Evolutionary conservation across 2,329 filamentous ascomycete species (phyloP), one percentile per base, ranked within the genome.

Genomic region (Ophiocordyceps unilateralis): DNA sequence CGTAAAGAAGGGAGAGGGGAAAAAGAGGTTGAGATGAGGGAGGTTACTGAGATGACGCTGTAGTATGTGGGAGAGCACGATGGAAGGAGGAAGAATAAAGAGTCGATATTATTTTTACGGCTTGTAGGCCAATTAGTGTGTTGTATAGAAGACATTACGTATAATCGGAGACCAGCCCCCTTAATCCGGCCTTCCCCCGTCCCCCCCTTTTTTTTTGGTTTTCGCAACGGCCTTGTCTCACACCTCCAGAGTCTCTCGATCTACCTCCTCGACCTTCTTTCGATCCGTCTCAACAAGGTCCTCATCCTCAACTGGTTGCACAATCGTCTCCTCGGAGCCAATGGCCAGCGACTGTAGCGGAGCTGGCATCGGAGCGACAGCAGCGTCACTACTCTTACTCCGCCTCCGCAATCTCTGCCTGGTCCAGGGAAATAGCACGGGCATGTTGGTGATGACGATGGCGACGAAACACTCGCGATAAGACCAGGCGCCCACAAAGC

Each of bases 381-480:
- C 12, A 30, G 6, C 28, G 12, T 30, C n/a, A 9, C 14, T 15
- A 15, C n/a, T 15, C 4, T 30, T 15, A 14, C 28, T 11, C 12
- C 28, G 12, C 5, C 28, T 11, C 28, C 9, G 28, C 8, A 36
- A n/a, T 17, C 32, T 17, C n/a, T 36, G 32, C 5, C 32, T 15
- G 5, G 14, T 36, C 32, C 32, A 36, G 32, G 32, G 32, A 7
- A 36, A 36, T 15, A 36, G 32, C 7, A 36, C 32, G 32, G 32
- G 32, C 8, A 36, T 36, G 32, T 36, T 36, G 32, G 32, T 65
- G 0, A 58, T 62, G 26, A 64, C 53, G 17, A 62, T 55, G 4
- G 62, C 63, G 4, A 65, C 62, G 28, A 66, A 66, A 1, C 61
- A 58, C 42, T 66, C 63, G 5, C 63, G 57, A 2, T 58, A 56